A percentile compares a stretch with the other conserved stretches of the same genome.
These are phyloP conservation scores for Metarhizium sp. DNA, from an alignment of 2,329 filamentous ascomycete species.

Conservation along the genomic window DNA sequence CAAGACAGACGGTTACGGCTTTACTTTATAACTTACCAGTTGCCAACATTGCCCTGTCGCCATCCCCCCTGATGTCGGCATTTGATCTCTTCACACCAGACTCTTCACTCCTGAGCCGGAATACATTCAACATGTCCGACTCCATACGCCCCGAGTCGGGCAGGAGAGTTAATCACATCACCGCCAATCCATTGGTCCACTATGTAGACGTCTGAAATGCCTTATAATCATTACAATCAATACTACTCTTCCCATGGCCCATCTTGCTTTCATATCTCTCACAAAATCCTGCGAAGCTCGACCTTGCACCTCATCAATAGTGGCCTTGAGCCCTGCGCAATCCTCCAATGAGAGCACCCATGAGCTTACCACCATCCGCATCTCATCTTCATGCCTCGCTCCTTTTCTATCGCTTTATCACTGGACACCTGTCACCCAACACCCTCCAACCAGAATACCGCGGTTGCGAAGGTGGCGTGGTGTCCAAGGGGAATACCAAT, in stretches of 20 bases:
- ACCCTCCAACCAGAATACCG: not conserved
- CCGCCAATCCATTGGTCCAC: not conserved
- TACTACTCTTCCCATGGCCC: constrained; percentile 3
- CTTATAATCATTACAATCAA: constrained; percentile 6
- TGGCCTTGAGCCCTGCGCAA: not conserved
- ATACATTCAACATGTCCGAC: not conserved
- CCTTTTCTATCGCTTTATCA: not conserved
- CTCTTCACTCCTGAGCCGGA: no score
- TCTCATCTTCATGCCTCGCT: not conserved
- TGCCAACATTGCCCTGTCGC: no score
- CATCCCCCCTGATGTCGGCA: no score
- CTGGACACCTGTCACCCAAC: constrained; percentile 1
- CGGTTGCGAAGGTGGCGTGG: not conserved
- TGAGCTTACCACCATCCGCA: not conserved
- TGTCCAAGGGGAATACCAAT: constrained; percentile 1
- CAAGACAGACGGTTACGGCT: no score
- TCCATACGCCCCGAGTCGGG: not conserved
- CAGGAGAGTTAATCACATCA: not conserved
- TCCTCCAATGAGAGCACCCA: not conserved
- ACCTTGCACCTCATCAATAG: not conserved
- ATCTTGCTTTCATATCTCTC: not conserved
- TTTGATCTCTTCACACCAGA: no score
- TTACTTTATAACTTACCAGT: no score
- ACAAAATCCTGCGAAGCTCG: not conserved
- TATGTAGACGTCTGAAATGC: not conserved